phyloP scores from a whole-genome alignment of 2,329 filamentous ascomycete species.

The Camptophora hylomeconis region DNA sequence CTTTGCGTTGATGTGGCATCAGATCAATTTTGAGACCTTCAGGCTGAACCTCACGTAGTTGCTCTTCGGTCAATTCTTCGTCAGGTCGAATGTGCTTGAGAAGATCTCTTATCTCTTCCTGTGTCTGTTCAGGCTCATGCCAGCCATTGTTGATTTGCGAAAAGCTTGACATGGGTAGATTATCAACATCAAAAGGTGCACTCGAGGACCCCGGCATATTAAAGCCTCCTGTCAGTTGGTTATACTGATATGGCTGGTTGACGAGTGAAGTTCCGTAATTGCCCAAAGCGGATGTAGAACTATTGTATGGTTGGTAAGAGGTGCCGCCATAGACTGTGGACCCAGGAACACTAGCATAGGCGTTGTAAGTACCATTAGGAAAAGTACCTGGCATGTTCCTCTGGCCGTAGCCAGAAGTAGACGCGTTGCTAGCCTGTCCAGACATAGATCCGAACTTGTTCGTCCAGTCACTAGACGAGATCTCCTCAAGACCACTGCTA shows the following conservation, averaged over 20 bases:
- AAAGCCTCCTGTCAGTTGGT: neutral
- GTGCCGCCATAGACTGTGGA: slow-evolving; percentile 9
- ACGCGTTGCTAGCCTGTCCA: slow-evolving; percentile 1
- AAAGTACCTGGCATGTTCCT: slow-evolving; percentile 14
- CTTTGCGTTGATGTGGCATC: slow-evolving; percentile 72
- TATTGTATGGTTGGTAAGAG: slow-evolving; percentile 1
- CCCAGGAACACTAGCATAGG: slow-evolving; percentile 9
- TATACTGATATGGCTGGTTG: neutral
- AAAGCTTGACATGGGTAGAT: neutral
- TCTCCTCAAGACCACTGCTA: slow-evolving; percentile 2
- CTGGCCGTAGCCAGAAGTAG: neutral
- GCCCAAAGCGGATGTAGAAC: slow-evolving; percentile 1
- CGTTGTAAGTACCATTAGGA: slow-evolving; percentile 1
- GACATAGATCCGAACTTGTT: neutral
- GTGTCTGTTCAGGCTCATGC: slow-evolving; percentile 37
- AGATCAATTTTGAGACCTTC: slow-evolving; percentile 53
- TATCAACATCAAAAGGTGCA: slow-evolving; percentile 1
- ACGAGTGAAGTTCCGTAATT: neutral
- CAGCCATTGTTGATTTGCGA: slow-evolving; percentile 1
- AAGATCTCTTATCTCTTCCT: slow-evolving; percentile 57
- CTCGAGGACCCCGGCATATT: neutral
- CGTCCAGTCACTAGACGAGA: slow-evolving; percentile 1
- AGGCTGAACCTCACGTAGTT: slow-evolving; percentile 51
- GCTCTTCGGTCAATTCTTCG: slow-evolving; percentile 54
- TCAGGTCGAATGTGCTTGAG: slow-evolving; percentile 64